Conservation (phyloP, 257 asterid species). For the Nicotiana tomentosiformis region DNA sequence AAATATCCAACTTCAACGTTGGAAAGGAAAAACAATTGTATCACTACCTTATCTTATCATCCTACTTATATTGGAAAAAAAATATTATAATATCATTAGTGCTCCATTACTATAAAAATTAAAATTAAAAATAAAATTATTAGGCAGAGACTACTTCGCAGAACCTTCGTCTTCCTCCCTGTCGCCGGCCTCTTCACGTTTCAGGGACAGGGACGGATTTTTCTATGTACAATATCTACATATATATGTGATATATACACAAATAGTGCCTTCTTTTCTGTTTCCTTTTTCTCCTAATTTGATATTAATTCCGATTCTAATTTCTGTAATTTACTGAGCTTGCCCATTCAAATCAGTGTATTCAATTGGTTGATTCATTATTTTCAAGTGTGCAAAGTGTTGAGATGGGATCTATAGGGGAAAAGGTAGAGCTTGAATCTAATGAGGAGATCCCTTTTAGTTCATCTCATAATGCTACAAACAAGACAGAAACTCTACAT, state of each 20-base stretch:
- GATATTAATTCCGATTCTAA: no score
- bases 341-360: neutral
- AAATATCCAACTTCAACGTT: neutral
- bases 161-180: conserved; percentile 1
- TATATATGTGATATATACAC: no score
- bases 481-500: conserved; percentile 37
- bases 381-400: neutral
- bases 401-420: conserved; percentile 29
- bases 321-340: neutral
- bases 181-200: conserved; percentile 1
- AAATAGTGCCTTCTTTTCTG: no score
- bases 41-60: neutral
- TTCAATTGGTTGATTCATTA: neutral
- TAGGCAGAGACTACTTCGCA: neutral
- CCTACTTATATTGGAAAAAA: neutral
- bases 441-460: conserved; percentile 53
- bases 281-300: neutral
- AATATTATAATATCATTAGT: neutral
- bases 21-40: neutral
- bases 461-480: conserved; percentile 26
- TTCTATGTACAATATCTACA: neutral
- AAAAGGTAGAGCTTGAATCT: conserved; percentile 51
- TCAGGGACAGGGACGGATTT: neutral
- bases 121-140: neutral
- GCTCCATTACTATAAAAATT: neutral